Base-by-base conservation (phyloP, 768 basidiomycete genomes). In the Phaeotremella fagi region DNA sequence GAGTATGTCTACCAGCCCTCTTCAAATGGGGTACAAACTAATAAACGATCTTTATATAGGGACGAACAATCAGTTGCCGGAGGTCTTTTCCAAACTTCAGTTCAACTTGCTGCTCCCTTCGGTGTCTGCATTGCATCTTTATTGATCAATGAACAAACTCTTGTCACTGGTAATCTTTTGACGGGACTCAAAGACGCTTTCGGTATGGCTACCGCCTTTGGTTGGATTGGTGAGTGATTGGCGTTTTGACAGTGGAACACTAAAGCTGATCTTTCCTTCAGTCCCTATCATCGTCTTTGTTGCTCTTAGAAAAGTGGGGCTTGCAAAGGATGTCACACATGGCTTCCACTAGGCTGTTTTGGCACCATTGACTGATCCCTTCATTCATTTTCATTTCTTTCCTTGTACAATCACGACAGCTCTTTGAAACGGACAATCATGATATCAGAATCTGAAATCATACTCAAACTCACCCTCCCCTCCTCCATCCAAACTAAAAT, bases 31-130 rank as follows among this genome's bases (percentile, higher is more conserved):
- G n/a, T n/a, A n/a, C n/a, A n/a, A n/a, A n/a, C n/a, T n/a, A n/a
- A n/a, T n/a, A n/a, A n/a, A n/a, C n/a, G n/a, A n/a, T n/a, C n/a
- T 6, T 18, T 16, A 14, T 22, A 23, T 27, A 56, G 57, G 44
- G 50, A 53, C 18, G 59, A 64, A 55, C 59, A 60, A 45, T 53
- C 62, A 12, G 29, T 64, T 15, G 62, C 54, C 1, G 62, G 62
- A 0, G 55, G 59, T 14, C 37, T 65, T 1, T 63, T 65, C 37
- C 67, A 69, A 42, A 66, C 60, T 4, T 44, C 53, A 14, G 23
- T 61, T 1, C 57, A 59, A 41, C 48, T 66, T 18, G 59, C 50
- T 14, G 43, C 52, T 1, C 51, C 64, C 2, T 48, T 61, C 20
- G 67, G 61, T 0, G 51, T 59, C 15, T 63, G 59, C 23, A 14